phyloP scores from a whole-genome alignment of 257 asterid genomes.

The Cinchona pubescens region DNA sequence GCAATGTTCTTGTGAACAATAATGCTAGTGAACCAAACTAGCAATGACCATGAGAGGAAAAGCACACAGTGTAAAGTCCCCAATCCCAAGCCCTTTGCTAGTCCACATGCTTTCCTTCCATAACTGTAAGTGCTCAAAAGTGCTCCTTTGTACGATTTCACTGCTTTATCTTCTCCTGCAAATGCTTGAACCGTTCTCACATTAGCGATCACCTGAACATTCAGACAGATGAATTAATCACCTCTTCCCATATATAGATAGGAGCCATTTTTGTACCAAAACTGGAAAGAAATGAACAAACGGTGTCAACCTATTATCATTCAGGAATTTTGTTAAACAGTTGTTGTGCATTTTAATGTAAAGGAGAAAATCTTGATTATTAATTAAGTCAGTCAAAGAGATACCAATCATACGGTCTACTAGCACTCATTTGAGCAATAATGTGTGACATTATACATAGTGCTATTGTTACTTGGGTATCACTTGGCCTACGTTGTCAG shows the following conservation, averaged over 20 bases:
- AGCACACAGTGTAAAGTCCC: constrained; percentile 91
- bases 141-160: constrained; percentile 53
- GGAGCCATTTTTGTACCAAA: background rate
- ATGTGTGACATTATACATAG: too few species aligned
- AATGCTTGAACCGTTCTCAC: constrained; percentile 96
- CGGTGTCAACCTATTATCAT: background rate
- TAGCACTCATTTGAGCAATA: too few species aligned
- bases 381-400: too few species aligned
- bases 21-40: constrained; percentile 92
- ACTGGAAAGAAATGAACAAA: too few species aligned
- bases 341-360: background rate
- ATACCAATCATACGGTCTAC: too few species aligned
- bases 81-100: constrained; percentile 92
- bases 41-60: constrained; percentile 92
- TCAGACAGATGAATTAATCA: background rate
- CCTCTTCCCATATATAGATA: background rate
- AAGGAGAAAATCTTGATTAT: too few species aligned
- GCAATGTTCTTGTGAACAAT: constrained; percentile 85
- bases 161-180: constrained; percentile 88
- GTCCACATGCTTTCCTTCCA: constrained; percentile 73
- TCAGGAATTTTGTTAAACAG: background rate
- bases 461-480: too few species aligned
- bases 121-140: constrained; percentile 63
- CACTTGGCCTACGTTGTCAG: too few species aligned
- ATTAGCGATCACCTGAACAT: constrained; percentile 71